Evolutionary conservation across 169 alveolate genomes (phyloP).

Genomic region (Cryptosporidium tyzzeri): DNA sequence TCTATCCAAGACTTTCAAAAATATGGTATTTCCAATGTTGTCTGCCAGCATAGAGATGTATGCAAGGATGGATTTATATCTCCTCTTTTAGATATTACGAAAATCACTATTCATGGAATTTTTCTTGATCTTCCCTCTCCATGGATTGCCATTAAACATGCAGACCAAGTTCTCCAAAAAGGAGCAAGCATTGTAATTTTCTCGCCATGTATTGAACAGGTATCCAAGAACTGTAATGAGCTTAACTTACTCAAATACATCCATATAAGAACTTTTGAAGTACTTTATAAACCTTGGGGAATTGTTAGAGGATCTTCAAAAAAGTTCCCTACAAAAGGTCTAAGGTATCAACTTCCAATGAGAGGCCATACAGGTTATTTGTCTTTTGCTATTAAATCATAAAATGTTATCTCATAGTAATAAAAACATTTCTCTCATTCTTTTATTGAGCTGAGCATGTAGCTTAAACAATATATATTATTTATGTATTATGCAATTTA

Average conservation of each 20-base stretch:
- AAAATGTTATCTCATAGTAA: neutral
- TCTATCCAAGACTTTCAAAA: constrained; percentile 82
- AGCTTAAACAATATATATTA: neutral
- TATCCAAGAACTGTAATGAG: constrained; percentile 83
- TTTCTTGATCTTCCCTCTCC: constrained; percentile 93
- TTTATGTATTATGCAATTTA: neutral
- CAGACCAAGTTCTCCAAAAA: constrained; percentile 79
- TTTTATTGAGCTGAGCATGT: too few relatives aligned
- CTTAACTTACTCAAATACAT: constrained; percentile 28
- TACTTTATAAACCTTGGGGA: constrained; percentile 89
- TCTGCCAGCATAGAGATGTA: constrained; percentile 86
- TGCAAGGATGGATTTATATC: constrained; percentile 79
- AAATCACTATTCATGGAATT: constrained; percentile 83
- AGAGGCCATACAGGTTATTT: constrained; percentile 75
- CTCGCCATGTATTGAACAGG: constrained; percentile 92
- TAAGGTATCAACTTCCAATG: constrained; percentile 73
- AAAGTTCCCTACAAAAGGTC: constrained; percentile 41
- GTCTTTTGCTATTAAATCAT: constrained; percentile 55
- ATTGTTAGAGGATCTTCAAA: constrained; percentile 77
- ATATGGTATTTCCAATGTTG: constrained; percentile 27
- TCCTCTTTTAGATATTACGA: constrained; percentile 77
- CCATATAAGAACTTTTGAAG: constrained; percentile 88
- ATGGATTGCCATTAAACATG: constrained; percentile 88
- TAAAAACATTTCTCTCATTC: neutral
- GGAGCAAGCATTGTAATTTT: constrained; percentile 88